phyloP scores from a whole-genome alignment of 768 basidiomycete species.

The Pluteus cervinus region DNA sequence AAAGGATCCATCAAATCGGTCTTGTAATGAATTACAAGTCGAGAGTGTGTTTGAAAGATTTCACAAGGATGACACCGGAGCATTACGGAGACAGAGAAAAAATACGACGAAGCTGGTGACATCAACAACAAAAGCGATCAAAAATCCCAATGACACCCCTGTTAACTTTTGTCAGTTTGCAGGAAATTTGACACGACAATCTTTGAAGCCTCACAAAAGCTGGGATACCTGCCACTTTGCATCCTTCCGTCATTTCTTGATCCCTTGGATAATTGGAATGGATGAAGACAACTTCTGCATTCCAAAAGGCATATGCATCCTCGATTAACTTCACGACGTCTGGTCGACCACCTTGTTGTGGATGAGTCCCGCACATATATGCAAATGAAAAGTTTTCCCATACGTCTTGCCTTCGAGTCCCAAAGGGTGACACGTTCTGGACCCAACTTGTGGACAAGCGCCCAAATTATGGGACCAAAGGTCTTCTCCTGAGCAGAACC shows the following conservation, averaged over 20 bases:
- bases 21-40: no score
- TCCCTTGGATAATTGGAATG: constrained; percentile 77
- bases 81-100: no score
- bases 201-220: constrained; percentile 40
- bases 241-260: constrained; percentile 68
- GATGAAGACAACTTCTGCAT: constrained; percentile 80
- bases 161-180: neutral
- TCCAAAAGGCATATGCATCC: constrained; percentile 68
- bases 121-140: neutral
- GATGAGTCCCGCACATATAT: neutral
- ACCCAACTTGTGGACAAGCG: constrained; percentile 57
- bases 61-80: no score
- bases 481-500: constrained; percentile 82
- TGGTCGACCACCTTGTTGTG: constrained; percentile 50
- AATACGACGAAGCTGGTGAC: neutral
- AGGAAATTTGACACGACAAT: constrained; percentile 2
- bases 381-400: constrained; percentile 1
- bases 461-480: constrained; percentile 73
- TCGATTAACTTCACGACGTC: constrained; percentile 73
- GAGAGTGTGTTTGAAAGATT: no score
- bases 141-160: constrained; percentile 73
- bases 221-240: constrained; percentile 62
- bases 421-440: constrained; percentile 70
- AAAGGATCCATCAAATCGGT: no score
- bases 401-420: constrained; percentile 69